Evolutionary conservation across 129 eudicot species (phyloP).

Genomic region (Apium graveolens): DNA sequence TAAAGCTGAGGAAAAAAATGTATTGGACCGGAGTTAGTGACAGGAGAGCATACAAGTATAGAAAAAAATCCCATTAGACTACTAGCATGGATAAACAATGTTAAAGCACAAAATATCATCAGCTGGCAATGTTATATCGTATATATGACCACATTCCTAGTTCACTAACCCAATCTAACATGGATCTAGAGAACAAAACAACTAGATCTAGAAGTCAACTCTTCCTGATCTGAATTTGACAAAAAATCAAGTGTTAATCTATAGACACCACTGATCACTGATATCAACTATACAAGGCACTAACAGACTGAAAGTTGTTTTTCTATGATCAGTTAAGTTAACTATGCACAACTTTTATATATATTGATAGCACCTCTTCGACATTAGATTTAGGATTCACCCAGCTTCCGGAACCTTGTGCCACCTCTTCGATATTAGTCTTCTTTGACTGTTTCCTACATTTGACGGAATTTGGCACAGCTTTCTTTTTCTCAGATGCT

Average conservation of each 20-base stretch:
- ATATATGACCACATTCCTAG: not conserved
- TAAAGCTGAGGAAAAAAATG: slow-evolving; percentile 46
- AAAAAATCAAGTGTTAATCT: not conserved
- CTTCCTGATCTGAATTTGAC: not conserved
- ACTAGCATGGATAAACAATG: not conserved
- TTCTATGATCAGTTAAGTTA: not conserved
- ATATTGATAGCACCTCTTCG: not conserved
- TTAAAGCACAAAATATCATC: not conserved
- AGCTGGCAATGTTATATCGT: not conserved
- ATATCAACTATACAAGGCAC: not conserved
- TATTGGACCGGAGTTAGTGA: not conserved
- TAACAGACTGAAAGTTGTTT: not conserved
- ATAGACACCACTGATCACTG: not conserved
- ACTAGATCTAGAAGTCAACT: not conserved
- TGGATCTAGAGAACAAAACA: not conserved
- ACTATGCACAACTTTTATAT: not conserved
- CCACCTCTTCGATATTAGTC: slow-evolving; percentile 17
- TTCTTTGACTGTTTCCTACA: slow-evolving; percentile 23
- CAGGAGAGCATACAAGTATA: not conserved
- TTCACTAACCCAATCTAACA: not conserved
- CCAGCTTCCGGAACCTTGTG: slow-evolving; percentile 35
- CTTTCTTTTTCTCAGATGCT: slow-evolving; percentile 24
- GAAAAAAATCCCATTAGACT: not conserved
- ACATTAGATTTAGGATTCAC: slow-evolving; percentile 35
- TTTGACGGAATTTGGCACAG: slow-evolving; percentile 26